phyloP scores from a whole-genome alignment of 2,329 filamentous ascomycete species.

The Exophiala viscosa region DNA sequence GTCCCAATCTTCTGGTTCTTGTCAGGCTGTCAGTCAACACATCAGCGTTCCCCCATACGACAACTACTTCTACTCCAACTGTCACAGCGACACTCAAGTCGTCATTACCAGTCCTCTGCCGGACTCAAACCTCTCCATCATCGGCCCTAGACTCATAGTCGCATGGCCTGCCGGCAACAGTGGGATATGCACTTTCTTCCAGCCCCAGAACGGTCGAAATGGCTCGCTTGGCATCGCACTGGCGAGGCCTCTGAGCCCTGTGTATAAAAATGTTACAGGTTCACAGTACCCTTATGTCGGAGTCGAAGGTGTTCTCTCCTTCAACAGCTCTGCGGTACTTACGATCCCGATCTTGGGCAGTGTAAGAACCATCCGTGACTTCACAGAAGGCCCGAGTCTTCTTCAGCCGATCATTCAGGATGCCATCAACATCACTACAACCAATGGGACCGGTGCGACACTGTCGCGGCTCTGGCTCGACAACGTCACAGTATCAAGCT shows the following conservation, averaged over 20 bases:
- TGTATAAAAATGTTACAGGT: conserved; percentile 37
- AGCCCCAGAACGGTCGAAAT: conserved; percentile 51
- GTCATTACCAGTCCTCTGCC: conserved; percentile 57
- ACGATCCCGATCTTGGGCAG: conserved; percentile 59
- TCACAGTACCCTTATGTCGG: conserved; percentile 48
- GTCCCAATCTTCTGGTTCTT: conserved; percentile 25
- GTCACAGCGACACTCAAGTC: conserved; percentile 56
- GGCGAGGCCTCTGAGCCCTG: conserved; percentile 45
- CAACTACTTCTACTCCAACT: conserved; percentile 66
- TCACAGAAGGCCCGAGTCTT: conserved; percentile 55
- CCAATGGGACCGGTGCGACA: conserved; percentile 43
- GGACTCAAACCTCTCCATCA: conserved; percentile 52
- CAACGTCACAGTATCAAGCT: conserved; percentile 54
- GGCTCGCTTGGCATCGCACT: conserved; percentile 53
- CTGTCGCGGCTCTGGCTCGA: conserved; percentile 60
- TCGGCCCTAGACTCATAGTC: conserved; percentile 57
- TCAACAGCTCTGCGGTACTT: conserved; percentile 57
- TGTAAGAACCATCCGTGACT: conserved; percentile 61
- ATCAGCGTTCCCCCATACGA: conserved; percentile 58
- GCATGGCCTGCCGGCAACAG: conserved; percentile 66
- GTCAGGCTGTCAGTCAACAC: conserved; percentile 38
- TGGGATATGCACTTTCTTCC: conserved; percentile 56
- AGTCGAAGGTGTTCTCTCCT: conserved; percentile 51
- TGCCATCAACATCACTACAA: conserved; percentile 43
- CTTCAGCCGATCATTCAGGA: conserved; percentile 54